Evolutionary conservation across 805 yeast genomes (phyloP), one percentile per base, ranked within the genome.

Genomic region (Isabelozyma gotoi): DNA sequence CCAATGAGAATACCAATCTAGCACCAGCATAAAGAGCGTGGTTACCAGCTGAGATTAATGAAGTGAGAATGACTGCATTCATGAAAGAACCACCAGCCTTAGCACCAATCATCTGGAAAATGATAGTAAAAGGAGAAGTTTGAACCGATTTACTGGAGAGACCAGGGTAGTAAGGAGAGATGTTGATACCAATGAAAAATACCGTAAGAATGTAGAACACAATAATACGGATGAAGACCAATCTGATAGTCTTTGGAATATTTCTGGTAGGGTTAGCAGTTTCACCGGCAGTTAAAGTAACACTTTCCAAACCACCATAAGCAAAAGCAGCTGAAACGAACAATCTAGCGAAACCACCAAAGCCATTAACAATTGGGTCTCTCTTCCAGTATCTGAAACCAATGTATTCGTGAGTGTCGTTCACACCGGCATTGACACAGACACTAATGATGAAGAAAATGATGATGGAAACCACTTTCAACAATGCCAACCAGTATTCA

Each of bases 391-490:
- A 65, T 53, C 69, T 75, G 51, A 70, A 67, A 3, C 76, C 76
- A 33, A 68, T 63, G 49, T 69, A 71, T 36, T 63, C 66, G 40
- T 68, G 61, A n/a, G 43, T 29, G 8, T 69, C 67, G 49, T 80
- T 81, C 39, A 81, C 82, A 35, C 86, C 86, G 17, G 74, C 79
- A 52, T 78, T 79, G 39, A 76, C 81, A 7, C 80, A 72, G 44
- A 82, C 63, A 43, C 83, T 74, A 40, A 80, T 57, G 19, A 77
- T 76, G 61, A 80, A 80, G 55, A 78, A 81, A 5, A 81, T 80
- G 8, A 77, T 47, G 33, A 82, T 74, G 14, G 88, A 78, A 2
- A 81, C 56, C 5, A 80, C 73, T 49, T 70, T 71, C 40, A 70
- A 56, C 15, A 65, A 33, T 19, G 74, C 69, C 37, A 70, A 56